Base-by-base conservation (phyloP, 73 alveolate species). In the Paramecium primaurelia region DNA sequence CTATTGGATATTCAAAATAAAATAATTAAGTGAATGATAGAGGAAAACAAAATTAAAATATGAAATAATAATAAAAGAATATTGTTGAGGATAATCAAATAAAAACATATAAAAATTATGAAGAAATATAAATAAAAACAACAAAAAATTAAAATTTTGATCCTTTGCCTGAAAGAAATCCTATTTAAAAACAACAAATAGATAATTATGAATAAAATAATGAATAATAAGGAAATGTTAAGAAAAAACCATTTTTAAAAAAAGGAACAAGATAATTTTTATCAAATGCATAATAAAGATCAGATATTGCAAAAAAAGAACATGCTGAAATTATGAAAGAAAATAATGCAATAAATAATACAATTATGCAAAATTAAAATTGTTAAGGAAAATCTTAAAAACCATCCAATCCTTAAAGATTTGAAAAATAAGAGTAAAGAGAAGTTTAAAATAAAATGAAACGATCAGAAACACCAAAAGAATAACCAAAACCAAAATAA, bases 211-310 rank as follows among this genome's bases (percentile, higher is more conserved):
- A 60, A n/a, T 30, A 60, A 34, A 86, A 54, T 18, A 6, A 18
- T 18, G 69, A 86, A 38, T 25, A 12, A 14, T 32, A 58, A 87
- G 84, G 64, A 9, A 22, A 5, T 4, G 80, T 64, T 26, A 42
- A 45, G 45, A 60, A 87, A 64, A 87, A 36, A 36, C 83, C 86
- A 8, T 89, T 89, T 64, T 71, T 89, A 12, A 89, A 89, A 64
- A 89, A 89, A 71, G 94, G 94, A 1, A 71, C 92, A 12, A 64
- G 94, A 32, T 47, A 77, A 22, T 89, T 71, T 89, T 47, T 89
- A 45, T 71, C 92, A 9, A 89, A 89, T 47, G 94, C 94, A 6
- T 71, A 89, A 47, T 20, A 71, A 47, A 77, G 94, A 54, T 89
- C 94, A 4, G 88, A 89, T 4, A 83, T 83, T 10, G 94, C 94